Conservation (phyloP, 805 yeast genomes). For the Metschnikowia amazonensis region DNA sequence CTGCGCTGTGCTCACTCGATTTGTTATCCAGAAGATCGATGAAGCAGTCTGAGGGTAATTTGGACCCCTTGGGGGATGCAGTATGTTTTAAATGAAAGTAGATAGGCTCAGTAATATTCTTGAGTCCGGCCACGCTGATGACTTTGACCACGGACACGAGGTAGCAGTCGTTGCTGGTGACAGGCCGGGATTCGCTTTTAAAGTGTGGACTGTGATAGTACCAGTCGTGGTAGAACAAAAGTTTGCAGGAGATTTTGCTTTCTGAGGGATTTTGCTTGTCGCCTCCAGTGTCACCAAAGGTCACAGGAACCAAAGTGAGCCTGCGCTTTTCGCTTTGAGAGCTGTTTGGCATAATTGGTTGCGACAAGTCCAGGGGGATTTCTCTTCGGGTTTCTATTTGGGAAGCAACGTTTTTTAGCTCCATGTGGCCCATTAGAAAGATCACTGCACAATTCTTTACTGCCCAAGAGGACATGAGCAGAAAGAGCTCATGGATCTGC, state of each 20-base stretch:
- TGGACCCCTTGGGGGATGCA: not conserved
- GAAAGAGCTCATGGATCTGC: slow-evolving; percentile 29
- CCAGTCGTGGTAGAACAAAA: slow-evolving; percentile 38
- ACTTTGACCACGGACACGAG: slow-evolving; percentile 16
- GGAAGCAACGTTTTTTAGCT: slow-evolving; percentile 21
- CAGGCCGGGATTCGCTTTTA: not conserved
- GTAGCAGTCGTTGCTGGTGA: slow-evolving; percentile 4
- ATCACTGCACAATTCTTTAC: slow-evolving; percentile 24
- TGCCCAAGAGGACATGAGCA: slow-evolving; percentile 23
- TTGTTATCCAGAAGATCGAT: slow-evolving; percentile 12
- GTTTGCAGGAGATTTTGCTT: slow-evolving; percentile 20
- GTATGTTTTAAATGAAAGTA: slow-evolving; percentile 24
- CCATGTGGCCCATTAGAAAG: slow-evolving; percentile 30
- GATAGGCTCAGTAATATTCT: slow-evolving; percentile 17
- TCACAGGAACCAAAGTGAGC: slow-evolving; percentile 10
- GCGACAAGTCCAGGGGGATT: slow-evolving; percentile 2
- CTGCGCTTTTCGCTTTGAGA: slow-evolving; percentile 1
- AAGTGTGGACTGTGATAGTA: slow-evolving; percentile 19
- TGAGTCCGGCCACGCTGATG: slow-evolving; percentile 7
- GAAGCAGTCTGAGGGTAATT: slow-evolving; percentile 7
- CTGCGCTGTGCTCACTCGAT: not conserved
- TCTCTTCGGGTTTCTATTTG: not conserved
- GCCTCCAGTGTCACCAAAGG: slow-evolving; percentile 4
- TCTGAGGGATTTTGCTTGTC: slow-evolving; percentile 12
- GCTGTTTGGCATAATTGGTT: slow-evolving; percentile 2